Evolutionary conservation across 129 eudicot species (phyloP).

Genomic region (Apium graveolens): DNA sequence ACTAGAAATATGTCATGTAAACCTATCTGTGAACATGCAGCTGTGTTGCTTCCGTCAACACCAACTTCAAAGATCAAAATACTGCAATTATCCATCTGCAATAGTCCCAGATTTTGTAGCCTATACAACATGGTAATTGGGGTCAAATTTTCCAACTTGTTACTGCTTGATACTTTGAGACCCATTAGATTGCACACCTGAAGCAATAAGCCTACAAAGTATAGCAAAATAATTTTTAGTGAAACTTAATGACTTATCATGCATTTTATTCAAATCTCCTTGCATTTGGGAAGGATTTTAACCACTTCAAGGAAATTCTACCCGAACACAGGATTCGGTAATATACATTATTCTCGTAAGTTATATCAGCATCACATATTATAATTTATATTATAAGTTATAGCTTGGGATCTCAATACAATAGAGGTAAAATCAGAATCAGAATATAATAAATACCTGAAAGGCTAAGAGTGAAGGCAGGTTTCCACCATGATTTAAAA

Average conservation of each 20-base stretch:
- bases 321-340: neutral
- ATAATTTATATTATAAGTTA: neutral
- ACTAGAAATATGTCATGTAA: no score
- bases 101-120: no score
- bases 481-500: slow-evolving; percentile 98
- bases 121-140: no score
- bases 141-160: no score
- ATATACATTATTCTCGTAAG: neutral
- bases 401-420: neutral
- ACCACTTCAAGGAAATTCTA: neutral
- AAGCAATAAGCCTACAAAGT: neutral
- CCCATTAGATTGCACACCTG: no score
- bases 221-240: no score
- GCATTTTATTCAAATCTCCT: neutral
- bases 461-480: slow-evolving; percentile 74
- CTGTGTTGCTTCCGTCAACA: no score
- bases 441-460: slow-evolving; percentile 54
- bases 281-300: neutral
- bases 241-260: neutral
- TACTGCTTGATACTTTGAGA: no score
- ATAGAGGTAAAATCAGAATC: neutral
- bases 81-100: no score
- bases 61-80: no score
- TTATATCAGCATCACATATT: neutral
- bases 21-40: no score